These are phyloP conservation scores for Suillus clintonianus DNA, from an alignment of 768 basidiomycete species.

Conservation along the genomic window DNA sequence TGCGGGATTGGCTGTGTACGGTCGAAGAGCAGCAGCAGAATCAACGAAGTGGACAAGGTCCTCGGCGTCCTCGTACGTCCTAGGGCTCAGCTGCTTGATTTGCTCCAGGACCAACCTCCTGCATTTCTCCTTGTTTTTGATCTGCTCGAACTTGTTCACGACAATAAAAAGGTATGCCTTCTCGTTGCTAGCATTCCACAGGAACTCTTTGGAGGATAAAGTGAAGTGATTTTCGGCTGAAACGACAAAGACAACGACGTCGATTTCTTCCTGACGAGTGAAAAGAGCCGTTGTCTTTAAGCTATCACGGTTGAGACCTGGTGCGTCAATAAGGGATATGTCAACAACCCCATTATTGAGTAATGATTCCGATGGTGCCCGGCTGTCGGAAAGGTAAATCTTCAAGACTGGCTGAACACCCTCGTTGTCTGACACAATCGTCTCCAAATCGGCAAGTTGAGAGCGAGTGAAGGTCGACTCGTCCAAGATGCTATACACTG, in stretches of 20 bases:
- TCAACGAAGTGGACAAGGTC: slow-evolving; percentile 99
- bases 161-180: slow-evolving; percentile 99
- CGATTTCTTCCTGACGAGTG: slow-evolving; percentile 95
- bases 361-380: slow-evolving; percentile 77
- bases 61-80: slow-evolving; percentile 85
- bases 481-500: slow-evolving; percentile 68
- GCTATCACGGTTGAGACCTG: slow-evolving; percentile 94
- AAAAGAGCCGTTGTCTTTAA: slow-evolving; percentile 95
- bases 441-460: slow-evolving; percentile 70
- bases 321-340: slow-evolving; percentile 97
- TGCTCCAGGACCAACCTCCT: slow-evolving; percentile 87
- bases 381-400: slow-evolving; percentile 84
- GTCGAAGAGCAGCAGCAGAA: slow-evolving; percentile 72
- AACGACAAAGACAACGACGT: slow-evolving; percentile 97
- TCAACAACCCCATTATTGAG: slow-evolving; percentile 95
- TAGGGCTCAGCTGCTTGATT: slow-evolving; percentile 89
- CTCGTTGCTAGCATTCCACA: slow-evolving; percentile 90
- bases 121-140: slow-evolving; percentile 94
- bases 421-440: slow-evolving; percentile 63
- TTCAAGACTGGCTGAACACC: slow-evolving; percentile 73
- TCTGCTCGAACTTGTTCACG: slow-evolving; percentile 96
- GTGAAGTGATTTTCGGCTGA: slow-evolving; percentile 99
- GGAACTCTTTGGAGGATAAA: slow-evolving; percentile 91
- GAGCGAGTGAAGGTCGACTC: slow-evolving; percentile 75
- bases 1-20: slow-evolving; percentile 62